Evolutionary conservation across 2,329 filamentous ascomycete genomes (phyloP), one percentile per base, ranked within the genome.

Genomic region (Hymenoscyphus occultus): DNA sequence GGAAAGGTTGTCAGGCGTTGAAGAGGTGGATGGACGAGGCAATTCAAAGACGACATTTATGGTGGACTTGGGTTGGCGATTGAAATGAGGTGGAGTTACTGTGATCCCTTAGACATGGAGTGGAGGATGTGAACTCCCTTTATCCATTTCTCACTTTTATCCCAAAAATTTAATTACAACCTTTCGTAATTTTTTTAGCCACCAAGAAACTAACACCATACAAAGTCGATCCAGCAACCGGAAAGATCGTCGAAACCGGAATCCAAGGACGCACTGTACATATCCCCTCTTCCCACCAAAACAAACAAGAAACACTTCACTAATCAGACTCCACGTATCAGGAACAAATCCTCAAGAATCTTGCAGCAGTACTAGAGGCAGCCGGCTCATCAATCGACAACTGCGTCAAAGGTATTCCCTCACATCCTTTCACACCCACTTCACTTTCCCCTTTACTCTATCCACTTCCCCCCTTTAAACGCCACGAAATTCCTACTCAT

Each of bases 331-430:
- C 3, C 39, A 13, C 42, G 3, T 31, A 13, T 56, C 7, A 78
- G 77, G 83, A 82, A 65, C 84, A 84, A 80, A 80, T 80, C 57
- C 80, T 90, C 65, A 80, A 80, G 66, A 90, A 90, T 76, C 79
- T 90, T 14, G 74, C 79, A 6, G 80, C 81, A 1, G 80, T 90
- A 5, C 84, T 90, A 22, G 80, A 84, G 68, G 87, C 82, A 9
- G 84, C 86, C 0, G 86, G 86, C 0, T 84, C 82, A 61, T 80
- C 78, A 65, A 77, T 90, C 45, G 78, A 82, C 39, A 87, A 89
- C 64, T 82, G 86, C 0, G 82, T 90, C 74, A 61, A 61, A 57
- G 54, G 54, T 56, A 56, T 16, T 28, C 13, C 3, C 54, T 22
- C 16, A 9, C 42, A 14, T n/a, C 4, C 16, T 45, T 45, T 45